Conservation (phyloP, 805 yeast genomes). For the Lipomyces yamanashiensis region DNA sequence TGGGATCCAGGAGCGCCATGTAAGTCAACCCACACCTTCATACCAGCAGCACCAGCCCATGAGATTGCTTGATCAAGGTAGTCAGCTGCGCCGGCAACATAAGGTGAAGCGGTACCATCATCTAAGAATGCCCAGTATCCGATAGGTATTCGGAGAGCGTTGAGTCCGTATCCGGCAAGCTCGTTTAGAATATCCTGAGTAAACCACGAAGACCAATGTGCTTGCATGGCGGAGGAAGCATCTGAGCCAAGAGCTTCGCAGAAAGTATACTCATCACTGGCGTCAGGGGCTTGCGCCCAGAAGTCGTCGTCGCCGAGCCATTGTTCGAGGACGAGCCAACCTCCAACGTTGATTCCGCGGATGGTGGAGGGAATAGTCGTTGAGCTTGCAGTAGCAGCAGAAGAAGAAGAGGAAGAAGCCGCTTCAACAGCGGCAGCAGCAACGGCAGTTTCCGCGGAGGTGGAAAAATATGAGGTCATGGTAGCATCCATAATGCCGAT, state of each 20-base stretch:
- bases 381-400: neutral
- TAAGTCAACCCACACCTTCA: constrained; percentile 87
- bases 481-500: constrained; percentile 15
- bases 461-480: constrained; percentile 1
- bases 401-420: neutral
- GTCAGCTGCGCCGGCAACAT: constrained; percentile 76
- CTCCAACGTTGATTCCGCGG: constrained; percentile 71
- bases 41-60: constrained; percentile 67
- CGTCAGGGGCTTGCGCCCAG: constrained; percentile 61
- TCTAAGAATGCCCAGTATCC: constrained; percentile 83
- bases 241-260: constrained; percentile 64
- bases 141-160: constrained; percentile 86
- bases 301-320: constrained; percentile 58
- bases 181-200: constrained; percentile 68
- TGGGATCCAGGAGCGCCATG: constrained; percentile 98
- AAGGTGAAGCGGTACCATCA: constrained; percentile 68
- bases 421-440: neutral
- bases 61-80: constrained; percentile 76
- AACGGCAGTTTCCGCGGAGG: neutral
- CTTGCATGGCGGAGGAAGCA: constrained; percentile 56
- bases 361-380: constrained; percentile 7
- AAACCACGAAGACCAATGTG: constrained; percentile 81
- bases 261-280: constrained; percentile 83
- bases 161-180: constrained; percentile 67
- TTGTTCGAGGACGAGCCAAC: constrained; percentile 81